Evolutionary conservation across 805 yeast species (phyloP), one percentile per base, ranked within the genome.

Genomic region (Lachancea sp.): DNA sequence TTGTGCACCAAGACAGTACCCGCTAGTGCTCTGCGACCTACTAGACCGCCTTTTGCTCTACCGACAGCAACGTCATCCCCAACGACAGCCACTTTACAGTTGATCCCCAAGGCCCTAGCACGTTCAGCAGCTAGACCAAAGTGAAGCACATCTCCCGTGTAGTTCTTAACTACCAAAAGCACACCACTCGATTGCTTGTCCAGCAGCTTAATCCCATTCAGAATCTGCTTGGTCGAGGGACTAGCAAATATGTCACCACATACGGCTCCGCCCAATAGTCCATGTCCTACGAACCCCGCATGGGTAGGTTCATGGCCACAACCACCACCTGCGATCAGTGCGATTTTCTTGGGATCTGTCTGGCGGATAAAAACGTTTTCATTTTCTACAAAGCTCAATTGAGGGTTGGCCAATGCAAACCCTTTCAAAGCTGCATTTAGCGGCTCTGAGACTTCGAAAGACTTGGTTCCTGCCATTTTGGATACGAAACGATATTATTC

Each of bases 1-100:
- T 89, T 89, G 65, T 89, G 97, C 22, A 87, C 87, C 12, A 89
- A 62, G 0, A 82, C 78, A 1, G 96, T 88, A 29, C 96, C 97
- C 0, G 97, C 95, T 41, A 89, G 70, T 22, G 95, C 97, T 65
- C 97, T 75, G 65, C 97, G 76, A 15, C 97, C 97, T 36, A 90
- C 97, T 69, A 84, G 75, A 16, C 86, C 88, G 56, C 92, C 90
- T 56, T 88, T 89, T 20, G 80, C 72, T 52, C 82, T 71, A n/a
- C 96, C 96, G 33, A 90, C 96, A 6, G 96, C 87, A 20, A 88
- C 96, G 60, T 89, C 97, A 58, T 89, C 97, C 33, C 87, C 83
- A 21, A 89, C 89, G 40, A 82, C 74, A 31, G 84, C 78, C 45
- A 86, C 71, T 47, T 83, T 88, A 23, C 82, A 80, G 29, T 75